Percentiles rank a stretch among this genome's conserved stretches.
These are phyloP conservation scores for Ceratobasidium sp. DNA, from an alignment of 1,284 basidiomycete genomes.

Conservation along the genomic window DNA sequence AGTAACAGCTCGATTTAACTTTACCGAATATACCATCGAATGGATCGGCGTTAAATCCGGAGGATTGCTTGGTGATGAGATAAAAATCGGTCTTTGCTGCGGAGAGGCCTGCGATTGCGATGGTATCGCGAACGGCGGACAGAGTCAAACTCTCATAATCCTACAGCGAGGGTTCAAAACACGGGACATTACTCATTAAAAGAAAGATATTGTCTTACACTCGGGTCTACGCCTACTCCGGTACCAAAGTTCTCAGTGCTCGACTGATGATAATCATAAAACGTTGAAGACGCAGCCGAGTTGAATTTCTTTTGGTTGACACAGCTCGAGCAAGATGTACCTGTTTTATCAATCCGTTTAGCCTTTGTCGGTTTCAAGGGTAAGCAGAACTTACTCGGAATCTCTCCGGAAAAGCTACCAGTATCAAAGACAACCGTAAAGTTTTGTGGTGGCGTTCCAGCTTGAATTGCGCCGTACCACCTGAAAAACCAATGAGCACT, in stretches of 20 bases:
- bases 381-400: constrained; percentile 30
- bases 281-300: constrained; percentile 58
- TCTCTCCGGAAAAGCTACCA: constrained; percentile 28
- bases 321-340: constrained; percentile 58
- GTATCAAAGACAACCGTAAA: constrained; percentile 45
- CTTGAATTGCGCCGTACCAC: constrained; percentile 43
- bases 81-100: constrained; percentile 54
- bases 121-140: constrained; percentile 56
- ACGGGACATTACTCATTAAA: no score
- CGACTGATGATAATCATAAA: constrained; percentile 54
- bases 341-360: constrained; percentile 47
- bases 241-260: constrained; percentile 59
- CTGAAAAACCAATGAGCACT: background rate
- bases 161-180: no score
- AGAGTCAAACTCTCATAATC: constrained; percentile 57
- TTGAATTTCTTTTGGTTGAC: constrained; percentile 58
- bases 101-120: constrained; percentile 56
- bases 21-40: constrained; percentile 48
- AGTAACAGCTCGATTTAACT: no score
- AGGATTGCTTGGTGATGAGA: constrained; percentile 60
- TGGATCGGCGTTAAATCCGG: constrained; percentile 59
- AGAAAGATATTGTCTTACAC: no score
- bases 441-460: constrained; percentile 42
- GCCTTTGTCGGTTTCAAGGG: constrained; percentile 45
- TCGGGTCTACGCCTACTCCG: constrained; percentile 64